phyloP scores from a whole-genome alignment of 2,329 filamentous ascomycete genomes.

The Ciborinia camelliae region DNA sequence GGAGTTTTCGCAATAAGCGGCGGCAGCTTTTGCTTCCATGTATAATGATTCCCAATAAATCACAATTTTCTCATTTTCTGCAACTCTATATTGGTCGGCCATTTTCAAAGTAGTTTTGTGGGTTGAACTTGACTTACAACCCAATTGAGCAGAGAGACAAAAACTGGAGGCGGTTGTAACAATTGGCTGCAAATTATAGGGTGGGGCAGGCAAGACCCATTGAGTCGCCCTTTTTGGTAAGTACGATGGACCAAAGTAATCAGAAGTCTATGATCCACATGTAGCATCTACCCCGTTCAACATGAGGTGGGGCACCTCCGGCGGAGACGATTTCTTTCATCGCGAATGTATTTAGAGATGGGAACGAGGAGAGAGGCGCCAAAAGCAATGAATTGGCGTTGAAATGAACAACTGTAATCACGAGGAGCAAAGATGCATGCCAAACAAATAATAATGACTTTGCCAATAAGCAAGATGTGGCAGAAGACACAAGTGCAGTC shows the following conservation, averaged over 20 bases:
- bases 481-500: not conserved
- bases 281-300: not conserved
- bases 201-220: not conserved
- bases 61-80: not conserved
- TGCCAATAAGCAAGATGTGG: not conserved
- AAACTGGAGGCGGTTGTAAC: not conserved
- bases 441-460: not conserved
- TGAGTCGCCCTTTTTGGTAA: not conserved
- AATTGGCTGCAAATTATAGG: not conserved
- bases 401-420: too few relatives aligned
- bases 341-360: not conserved
- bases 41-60: constrained; percentile 22
- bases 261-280: not conserved
- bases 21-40: constrained; percentile 9
- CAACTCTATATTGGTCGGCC: not conserved
- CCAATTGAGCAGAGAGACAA: not conserved
- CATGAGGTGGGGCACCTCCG: not conserved
- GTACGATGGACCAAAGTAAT: not conserved
- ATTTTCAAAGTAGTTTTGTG: not conserved
- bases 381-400: too few relatives aligned
- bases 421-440: not conserved
- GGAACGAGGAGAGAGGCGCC: not conserved
- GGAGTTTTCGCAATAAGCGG: constrained; percentile 3
- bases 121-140: not conserved
- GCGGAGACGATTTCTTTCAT: not conserved